Percentiles rank a stretch among this genome's conserved stretches.
These are phyloP conservation scores for Candolleomyces aberdarensis DNA, from an alignment of 768 basidiomycete genomes.

Conservation along the genomic window DNA sequence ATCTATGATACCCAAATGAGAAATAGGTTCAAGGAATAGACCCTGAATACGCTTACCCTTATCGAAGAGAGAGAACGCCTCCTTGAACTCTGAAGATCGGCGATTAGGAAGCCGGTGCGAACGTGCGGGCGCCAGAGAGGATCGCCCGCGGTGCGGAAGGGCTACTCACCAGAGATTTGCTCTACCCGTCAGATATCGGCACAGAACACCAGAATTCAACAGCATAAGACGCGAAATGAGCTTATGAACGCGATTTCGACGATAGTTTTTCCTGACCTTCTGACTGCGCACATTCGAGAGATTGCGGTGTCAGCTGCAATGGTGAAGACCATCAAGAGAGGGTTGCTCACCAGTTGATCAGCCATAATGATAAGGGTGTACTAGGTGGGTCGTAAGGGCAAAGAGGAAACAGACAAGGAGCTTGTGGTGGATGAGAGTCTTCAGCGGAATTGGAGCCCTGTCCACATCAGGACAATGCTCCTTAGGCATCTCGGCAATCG, in stretches of 20 bases:
- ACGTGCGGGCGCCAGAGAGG: constrained; percentile 1
- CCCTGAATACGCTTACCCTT: constrained; percentile 57
- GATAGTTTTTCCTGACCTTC: constrained; percentile 42
- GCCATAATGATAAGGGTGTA: constrained; percentile 36
- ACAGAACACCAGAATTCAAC: too few relatives aligned
- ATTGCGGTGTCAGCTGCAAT: constrained; percentile 10
- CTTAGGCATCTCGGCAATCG: constrained; percentile 20
- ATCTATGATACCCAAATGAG: constrained; percentile 20
- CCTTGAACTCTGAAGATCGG: constrained; percentile 79
- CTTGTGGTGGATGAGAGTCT: neutral
- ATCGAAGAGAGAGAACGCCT: constrained; percentile 97
- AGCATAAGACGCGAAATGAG: neutral
- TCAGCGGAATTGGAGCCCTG: neutral
- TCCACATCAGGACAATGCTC: neutral
- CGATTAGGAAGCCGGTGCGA: neutral
- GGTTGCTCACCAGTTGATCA: constrained; percentile 50
- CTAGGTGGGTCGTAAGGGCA: neutral
- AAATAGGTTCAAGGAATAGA: constrained; percentile 7
- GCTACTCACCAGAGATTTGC: constrained; percentile 79
- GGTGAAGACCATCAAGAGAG: constrained; percentile 7
- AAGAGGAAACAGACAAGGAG: neutral
- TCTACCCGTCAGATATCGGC: constrained; percentile 42
- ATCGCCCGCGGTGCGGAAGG: constrained; percentile 4
- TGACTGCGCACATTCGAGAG: constrained; percentile 35
- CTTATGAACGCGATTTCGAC: constrained; percentile 1